These are phyloP conservation scores for Pichia manshurica DNA, from an alignment of 805 yeast genomes.

Conservation along the genomic window DNA sequence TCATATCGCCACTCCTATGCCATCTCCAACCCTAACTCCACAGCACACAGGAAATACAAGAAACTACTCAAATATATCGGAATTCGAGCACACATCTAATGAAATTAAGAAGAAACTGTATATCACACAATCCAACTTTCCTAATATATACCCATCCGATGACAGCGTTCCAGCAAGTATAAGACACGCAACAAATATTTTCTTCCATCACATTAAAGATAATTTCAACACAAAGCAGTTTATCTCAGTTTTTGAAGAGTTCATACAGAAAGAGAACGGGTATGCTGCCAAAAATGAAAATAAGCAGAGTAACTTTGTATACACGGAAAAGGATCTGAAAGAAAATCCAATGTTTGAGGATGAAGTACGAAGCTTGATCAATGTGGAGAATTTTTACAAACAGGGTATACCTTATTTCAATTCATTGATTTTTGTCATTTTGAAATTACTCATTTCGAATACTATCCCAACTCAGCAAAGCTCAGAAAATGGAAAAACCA, in stretches of 20 bases:
- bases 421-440: conserved; percentile 56
- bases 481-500: conserved; percentile 22
- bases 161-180: conserved; percentile 63
- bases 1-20: conserved; percentile 83
- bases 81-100: conserved; percentile 27
- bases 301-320: conserved; percentile 14
- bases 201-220: conserved; percentile 55
- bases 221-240: conserved; percentile 66
- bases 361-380: conserved; percentile 38
- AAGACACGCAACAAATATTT: conserved; percentile 69
- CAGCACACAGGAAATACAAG: conserved; percentile 29
- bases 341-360: conserved; percentile 33
- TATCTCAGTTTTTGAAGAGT: conserved; percentile 63
- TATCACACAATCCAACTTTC: conserved; percentile 29
- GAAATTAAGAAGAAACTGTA: conserved; percentile 30
- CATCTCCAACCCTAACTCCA: conserved; percentile 70
- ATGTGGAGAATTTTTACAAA: conserved; percentile 58
- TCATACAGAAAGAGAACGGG: conserved; percentile 58
- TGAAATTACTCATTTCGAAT: conserved; percentile 58
- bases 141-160: conserved; percentile 28
- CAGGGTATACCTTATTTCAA: conserved; percentile 49
- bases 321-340: conserved; percentile 25
- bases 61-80: conserved; percentile 24
- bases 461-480: conserved; percentile 23
- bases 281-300: conserved; percentile 12